phyloP scores from a whole-genome alignment of 2,329 filamentous ascomycete species.

The Colletotrichum viniferum region DNA sequence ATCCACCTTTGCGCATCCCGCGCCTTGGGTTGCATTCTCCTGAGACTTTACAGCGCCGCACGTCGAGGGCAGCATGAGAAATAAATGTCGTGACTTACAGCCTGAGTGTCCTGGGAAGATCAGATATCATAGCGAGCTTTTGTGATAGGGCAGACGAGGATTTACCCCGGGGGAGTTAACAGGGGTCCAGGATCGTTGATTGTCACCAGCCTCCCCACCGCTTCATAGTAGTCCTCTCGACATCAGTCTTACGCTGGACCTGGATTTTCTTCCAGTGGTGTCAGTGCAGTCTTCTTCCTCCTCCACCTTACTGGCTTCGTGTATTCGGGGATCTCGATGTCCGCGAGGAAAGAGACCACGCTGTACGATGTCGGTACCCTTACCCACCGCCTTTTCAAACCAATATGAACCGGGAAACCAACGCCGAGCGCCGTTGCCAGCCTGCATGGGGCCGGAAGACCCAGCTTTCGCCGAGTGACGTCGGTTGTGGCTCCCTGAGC shows the following conservation, averaged over 20 bases:
- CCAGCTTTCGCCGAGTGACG: constrained; percentile 2
- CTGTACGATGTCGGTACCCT: neutral
- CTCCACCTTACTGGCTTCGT: neutral
- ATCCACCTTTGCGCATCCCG: neutral
- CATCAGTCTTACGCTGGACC: neutral
- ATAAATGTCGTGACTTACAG: neutral
- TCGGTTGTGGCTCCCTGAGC: neutral
- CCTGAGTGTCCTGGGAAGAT: neutral
- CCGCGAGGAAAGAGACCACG: neutral
- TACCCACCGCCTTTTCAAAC: neutral
- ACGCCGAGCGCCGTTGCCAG: neutral
- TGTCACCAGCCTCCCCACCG: constrained; percentile 1
- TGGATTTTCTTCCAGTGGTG: neutral
- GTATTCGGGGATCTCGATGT: neutral
- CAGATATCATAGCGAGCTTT: neutral
- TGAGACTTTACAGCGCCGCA: neutral
- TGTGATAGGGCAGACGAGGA: neutral
- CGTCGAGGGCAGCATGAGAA: neutral
- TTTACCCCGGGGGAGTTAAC: neutral
- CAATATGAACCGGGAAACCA: neutral
- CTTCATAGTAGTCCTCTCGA: neutral
- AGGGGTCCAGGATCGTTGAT: constrained; percentile 4
- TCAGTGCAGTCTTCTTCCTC: neutral
- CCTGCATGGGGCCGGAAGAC: neutral
- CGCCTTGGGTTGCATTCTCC: neutral